Evolutionary conservation across 2,329 filamentous ascomycete genomes (phyloP), one percentile per base, ranked within the genome.

Genomic region (Exophiala spinifera): DNA sequence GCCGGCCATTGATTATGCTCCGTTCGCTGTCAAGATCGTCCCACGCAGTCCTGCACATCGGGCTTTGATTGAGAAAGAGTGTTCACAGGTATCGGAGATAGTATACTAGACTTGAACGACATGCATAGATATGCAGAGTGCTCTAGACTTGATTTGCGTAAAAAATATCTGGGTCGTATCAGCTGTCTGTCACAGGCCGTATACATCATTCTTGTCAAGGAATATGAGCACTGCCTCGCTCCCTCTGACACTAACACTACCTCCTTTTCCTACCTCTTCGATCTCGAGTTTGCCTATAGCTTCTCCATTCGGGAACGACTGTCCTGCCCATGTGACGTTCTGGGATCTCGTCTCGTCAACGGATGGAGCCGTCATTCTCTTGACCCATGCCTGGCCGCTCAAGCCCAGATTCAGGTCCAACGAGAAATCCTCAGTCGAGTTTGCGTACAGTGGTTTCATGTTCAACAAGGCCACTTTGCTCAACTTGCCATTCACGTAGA

Each of bases 21-120:
- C 67, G 1, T 69, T 68, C 40, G 63, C 64, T 7, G 63, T 69
- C 11, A 62, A 61, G 33, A 63, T 66, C 44, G 62, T 52, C 20
- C 48, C 61, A 33, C 55, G 64, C 19, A 64, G 62, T 34, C 51
- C 55, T 17, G 53, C 55, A 28, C 62, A 66, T 56, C 57, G 52
- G 17, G 51, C 53, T 4, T 51, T 65, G 33, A 61, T 66, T 17
- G 53, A 57, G 33, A 52, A 51, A 7, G 57, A 61, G 13, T 39
- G 36, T 19, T 39, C 36, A n/a, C 17, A 39, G 15, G 36, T 39
- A 6, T 39, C 36, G 7, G 36, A 39, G 17, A 39, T 39, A 39
- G 36, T 39, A 15, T 39, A 39, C 17, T 39, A 31, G 28, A 31
- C 28, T 31, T 10, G 28, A 10, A 31, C 6, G 28, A 31, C 28